These are phyloP conservation scores for Pseudogymnoascus sp. DNA, from an alignment of 2,329 filamentous ascomycete genomes.

Conservation along the genomic window DNA sequence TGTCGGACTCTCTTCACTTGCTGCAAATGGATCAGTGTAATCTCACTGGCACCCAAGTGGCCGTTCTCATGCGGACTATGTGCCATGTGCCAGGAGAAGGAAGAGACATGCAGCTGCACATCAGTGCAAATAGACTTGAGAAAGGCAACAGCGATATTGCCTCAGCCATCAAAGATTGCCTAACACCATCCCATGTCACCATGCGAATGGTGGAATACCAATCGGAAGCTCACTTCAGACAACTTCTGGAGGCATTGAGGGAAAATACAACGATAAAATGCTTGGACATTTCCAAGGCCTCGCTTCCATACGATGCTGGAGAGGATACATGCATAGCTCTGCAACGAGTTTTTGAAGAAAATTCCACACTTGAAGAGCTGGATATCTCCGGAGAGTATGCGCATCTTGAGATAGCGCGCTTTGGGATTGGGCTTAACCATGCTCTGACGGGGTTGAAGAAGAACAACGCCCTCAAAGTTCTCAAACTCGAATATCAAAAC, in stretches of 20 bases:
- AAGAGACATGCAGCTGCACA: slow-evolving; percentile 57
- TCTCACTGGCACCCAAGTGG: slow-evolving; percentile 57
- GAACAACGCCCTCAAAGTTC: slow-evolving; percentile 53
- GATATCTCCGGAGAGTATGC: slow-evolving; percentile 67
- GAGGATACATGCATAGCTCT: slow-evolving; percentile 59
- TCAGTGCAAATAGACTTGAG: slow-evolving; percentile 49
- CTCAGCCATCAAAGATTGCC: slow-evolving; percentile 42
- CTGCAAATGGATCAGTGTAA: slow-evolving; percentile 62
- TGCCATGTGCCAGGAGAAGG: slow-evolving; percentile 39
- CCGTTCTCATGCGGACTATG: slow-evolving; percentile 58
- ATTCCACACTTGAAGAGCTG: slow-evolving; percentile 57
- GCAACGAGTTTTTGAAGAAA: slow-evolving; percentile 58
- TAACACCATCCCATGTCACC: slow-evolving; percentile 55
- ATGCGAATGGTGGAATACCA: slow-evolving; percentile 59
- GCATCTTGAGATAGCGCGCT: slow-evolving; percentile 61
- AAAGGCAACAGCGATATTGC: slow-evolving; percentile 44
- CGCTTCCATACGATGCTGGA: slow-evolving; percentile 60
- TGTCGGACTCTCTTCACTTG: slow-evolving; percentile 53
- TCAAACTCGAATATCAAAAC: slow-evolving; percentile 62
- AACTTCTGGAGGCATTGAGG: slow-evolving; percentile 54
- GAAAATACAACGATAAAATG: slow-evolving; percentile 56
- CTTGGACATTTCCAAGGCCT: slow-evolving; percentile 63
- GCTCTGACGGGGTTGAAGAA: slow-evolving; percentile 57
- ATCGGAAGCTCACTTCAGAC: slow-evolving; percentile 43
- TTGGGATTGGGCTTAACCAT: slow-evolving; percentile 61